Conservation (phyloP, 1,284 basidiomycete species). For the Hortiboletus rubellus region DNA sequence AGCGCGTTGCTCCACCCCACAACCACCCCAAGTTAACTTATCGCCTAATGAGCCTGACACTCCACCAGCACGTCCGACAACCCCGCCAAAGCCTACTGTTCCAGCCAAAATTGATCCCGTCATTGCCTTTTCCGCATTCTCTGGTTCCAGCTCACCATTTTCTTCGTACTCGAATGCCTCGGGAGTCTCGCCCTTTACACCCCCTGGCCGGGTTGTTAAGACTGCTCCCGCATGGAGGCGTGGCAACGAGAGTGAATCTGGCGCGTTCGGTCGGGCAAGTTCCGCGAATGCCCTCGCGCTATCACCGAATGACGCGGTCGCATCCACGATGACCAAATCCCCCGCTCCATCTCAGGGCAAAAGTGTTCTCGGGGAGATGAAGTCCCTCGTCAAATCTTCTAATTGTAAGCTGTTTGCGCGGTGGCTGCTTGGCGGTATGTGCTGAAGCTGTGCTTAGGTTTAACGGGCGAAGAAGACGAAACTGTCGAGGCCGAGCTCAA, state of each 20-base stretch:
- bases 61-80: conserved; percentile 12
- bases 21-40: conserved; percentile 1
- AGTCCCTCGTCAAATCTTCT: conserved; percentile 11
- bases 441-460: conserved; percentile 18
- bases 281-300: conserved; percentile 10
- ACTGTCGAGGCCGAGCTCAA: conserved; percentile 53
- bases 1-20: conserved; percentile 16
- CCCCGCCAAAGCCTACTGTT: conserved; percentile 16
- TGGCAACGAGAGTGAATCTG: conserved; percentile 6
- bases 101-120: conserved; percentile 4
- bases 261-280: conserved; percentile 9
- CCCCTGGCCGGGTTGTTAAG: conserved; percentile 16
- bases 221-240: conserved; percentile 29
- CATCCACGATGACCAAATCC: conserved; percentile 2
- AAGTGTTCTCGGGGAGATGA: not conserved
- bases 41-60: conserved; percentile 16
- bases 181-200: conserved; percentile 29
- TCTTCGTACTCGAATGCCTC: conserved; percentile 29
- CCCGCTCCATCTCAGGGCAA: conserved; percentile 1
- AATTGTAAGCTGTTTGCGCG: conserved; percentile 14
- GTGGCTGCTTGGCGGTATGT: not conserved
- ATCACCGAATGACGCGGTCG: conserved; percentile 21
- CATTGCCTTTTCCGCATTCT: conserved; percentile 47
- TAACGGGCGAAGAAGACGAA: conserved; percentile 67
- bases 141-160: conserved; percentile 45